phyloP scores from a whole-genome alignment of 2,329 filamentous ascomycete species.

The Cytospora chrysosperma region DNA sequence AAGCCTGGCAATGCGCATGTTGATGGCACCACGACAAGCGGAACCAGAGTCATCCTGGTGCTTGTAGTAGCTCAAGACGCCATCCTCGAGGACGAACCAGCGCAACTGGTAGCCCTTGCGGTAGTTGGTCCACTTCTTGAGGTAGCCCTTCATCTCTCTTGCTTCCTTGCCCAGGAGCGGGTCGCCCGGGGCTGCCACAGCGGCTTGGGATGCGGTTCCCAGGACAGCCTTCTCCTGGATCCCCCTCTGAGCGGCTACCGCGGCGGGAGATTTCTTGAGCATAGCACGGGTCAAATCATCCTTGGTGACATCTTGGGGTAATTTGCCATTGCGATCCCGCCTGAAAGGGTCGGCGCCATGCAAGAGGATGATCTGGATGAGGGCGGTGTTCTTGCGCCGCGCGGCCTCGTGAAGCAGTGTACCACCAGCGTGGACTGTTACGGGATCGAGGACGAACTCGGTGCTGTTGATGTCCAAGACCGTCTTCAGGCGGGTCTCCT shows the following conservation, averaged over 20 bases:
- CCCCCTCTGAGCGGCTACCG: conserved; percentile 87
- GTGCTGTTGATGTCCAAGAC: conserved; percentile 89
- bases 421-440: conserved; percentile 78
- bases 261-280: conserved; percentile 90
- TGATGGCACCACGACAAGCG: conserved; percentile 95
- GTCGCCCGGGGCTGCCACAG: conserved; percentile 54
- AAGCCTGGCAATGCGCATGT: conserved; percentile 93
- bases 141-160: conserved; percentile 95
- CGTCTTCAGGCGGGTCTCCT: conserved; percentile 81
- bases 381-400: conserved; percentile 77
- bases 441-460: conserved; percentile 79
- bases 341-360: conserved; percentile 96
- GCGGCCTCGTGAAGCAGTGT: conserved; percentile 93
- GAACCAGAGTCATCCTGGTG: conserved; percentile 96
- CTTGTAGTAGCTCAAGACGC: conserved; percentile 97
- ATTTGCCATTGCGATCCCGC: conserved; percentile 89
- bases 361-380: conserved; percentile 86
- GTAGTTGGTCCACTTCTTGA: conserved; percentile 99
- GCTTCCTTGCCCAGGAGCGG: conserved; percentile 77
- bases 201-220: conserved; percentile 61
- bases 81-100: conserved; percentile 98
- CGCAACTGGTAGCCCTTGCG: conserved; percentile 93
- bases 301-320: conserved; percentile 94
- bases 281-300: conserved; percentile 87
- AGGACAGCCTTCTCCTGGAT: conserved; percentile 98